A percentile compares a stretch with the other conserved stretches of the same genome.
Evolutionary conservation across 139 green algal genomes (phyloP).

Genomic region (Gonium pectorale): DNA sequence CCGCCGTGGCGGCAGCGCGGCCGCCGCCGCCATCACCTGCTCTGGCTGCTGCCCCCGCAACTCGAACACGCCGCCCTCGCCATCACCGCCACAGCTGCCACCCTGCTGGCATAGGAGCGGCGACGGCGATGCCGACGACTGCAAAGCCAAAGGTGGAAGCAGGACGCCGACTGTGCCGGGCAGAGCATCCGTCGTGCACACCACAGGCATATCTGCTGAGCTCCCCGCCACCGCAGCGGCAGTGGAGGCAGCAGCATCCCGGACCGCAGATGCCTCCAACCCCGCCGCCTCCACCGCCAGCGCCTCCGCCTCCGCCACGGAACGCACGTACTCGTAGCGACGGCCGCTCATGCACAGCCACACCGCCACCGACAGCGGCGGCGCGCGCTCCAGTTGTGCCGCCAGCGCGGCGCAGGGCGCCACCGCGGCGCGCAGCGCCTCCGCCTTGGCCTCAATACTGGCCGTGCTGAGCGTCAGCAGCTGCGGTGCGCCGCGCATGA

Average conservation of each 20-base stretch:
- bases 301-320: constrained; percentile 28
- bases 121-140: no score
- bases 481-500: constrained; percentile 39
- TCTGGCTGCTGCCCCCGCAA: background rate
- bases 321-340: constrained; percentile 12
- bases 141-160: no score
- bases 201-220: no score
- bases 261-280: background rate
- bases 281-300: background rate
- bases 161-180: no score
- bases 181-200: no score
- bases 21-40: no score
- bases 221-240: no score
- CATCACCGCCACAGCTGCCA: background rate
- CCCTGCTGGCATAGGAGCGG: no score
- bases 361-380: constrained; percentile 5
- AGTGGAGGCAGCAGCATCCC: background rate
- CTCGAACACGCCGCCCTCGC: background rate
- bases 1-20: background rate
- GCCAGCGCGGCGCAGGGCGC: background rate
- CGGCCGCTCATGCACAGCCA: constrained; percentile 22
- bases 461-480: constrained; percentile 18
- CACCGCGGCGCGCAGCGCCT: background rate
- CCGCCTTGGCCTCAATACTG: constrained; percentile 7
- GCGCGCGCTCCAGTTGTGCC: constrained; percentile 13